Evolutionary conservation across 495 filamentous ascomycete genomes (phyloP), one percentile per base, ranked within the genome.

Genomic region (Penicillium paxilli): DNA sequence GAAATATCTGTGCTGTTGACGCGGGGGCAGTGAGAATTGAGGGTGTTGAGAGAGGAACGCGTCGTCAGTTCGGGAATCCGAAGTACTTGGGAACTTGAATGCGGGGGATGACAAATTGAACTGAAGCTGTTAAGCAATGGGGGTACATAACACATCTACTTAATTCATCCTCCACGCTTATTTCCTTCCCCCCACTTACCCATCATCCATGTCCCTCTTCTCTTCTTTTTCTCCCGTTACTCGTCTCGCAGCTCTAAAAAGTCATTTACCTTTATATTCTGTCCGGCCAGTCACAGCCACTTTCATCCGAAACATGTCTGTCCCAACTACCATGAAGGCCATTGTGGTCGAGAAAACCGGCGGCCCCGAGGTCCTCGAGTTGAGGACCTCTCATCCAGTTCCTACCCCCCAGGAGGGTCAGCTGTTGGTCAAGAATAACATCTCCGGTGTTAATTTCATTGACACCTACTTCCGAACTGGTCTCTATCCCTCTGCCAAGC

Each of bases 371-470:
- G 90, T 92, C 25, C 76, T 97, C 19, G 70, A 92, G 58, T 84
- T 88, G 71, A 86, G 79, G 64, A 84, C 85, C 44, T 83, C 91
- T 59, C 65, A 92, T 4, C 91, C 91, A 19, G 85, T 96, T 9
- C 91, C 93, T 0, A 72, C 77, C 21, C 84, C 86, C 24, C 71
- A 83, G 47, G 83, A 87, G 37, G 87, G 85, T 42, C 79, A 97
- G 52, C 55, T 97, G 24, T 80, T 98, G 3, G 83, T 98, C 42
- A 89, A 89, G 70, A 97, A 97, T 66, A 83, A 90, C 50, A 88
- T 83, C 62, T 81, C 89, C 40, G 93, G 93, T 16, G 76, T 98
- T 49, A 96, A 98, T 71, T 98, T 85, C 72, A 96, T 97, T 67
- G 71, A 76, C 58, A 89, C 87, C 38, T 96, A 98, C 71, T 96